A percentile compares a stretch with the other conserved stretches of the same genome.
phyloP scores from a whole-genome alignment of 1,284 basidiomycete species.

The Malassezia arunalokei region DNA sequence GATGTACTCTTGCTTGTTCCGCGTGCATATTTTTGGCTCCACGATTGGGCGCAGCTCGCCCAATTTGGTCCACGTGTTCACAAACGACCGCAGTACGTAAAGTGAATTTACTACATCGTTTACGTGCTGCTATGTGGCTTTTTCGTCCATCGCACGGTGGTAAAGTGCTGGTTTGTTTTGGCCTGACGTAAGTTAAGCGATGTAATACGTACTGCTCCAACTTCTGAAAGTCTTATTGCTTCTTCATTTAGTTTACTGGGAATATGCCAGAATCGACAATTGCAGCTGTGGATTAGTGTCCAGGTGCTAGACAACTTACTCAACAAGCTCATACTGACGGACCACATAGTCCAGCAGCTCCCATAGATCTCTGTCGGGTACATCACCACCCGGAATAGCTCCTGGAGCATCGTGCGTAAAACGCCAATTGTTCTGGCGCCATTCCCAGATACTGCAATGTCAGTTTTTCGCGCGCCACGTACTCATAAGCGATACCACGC shows the following conservation, averaged over 20 bases:
- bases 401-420: constrained; percentile 23
- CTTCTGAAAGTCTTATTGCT: constrained; percentile 28
- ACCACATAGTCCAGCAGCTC: constrained; percentile 37
- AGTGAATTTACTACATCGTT: not conserved
- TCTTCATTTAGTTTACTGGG: constrained; percentile 19
- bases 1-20: too few species aligned
- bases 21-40: too few species aligned
- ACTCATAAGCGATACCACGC: constrained; percentile 31
- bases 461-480: not conserved
- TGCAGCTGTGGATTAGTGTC: constrained; percentile 19
- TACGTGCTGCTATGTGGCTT: not conserved
- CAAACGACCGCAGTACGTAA: not conserved
- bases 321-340: constrained; percentile 33
- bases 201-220: constrained; percentile 21
- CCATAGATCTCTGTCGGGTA: constrained; percentile 43
- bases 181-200: constrained; percentile 1
- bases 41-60: too few species aligned
- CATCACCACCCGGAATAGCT: constrained; percentile 29
- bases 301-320: constrained; percentile 14
- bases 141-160: constrained; percentile 34
- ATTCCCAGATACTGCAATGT: constrained; percentile 29
- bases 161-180: constrained; percentile 31
- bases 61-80: too few species aligned
- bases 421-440: constrained; percentile 36
- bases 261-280: constrained; percentile 41